Percentiles rank a stretch among this genome's conserved stretches.
These are phyloP conservation scores for Trametes pubescens DNA, from an alignment of 1,284 basidiomycete species.

Conservation along the genomic window DNA sequence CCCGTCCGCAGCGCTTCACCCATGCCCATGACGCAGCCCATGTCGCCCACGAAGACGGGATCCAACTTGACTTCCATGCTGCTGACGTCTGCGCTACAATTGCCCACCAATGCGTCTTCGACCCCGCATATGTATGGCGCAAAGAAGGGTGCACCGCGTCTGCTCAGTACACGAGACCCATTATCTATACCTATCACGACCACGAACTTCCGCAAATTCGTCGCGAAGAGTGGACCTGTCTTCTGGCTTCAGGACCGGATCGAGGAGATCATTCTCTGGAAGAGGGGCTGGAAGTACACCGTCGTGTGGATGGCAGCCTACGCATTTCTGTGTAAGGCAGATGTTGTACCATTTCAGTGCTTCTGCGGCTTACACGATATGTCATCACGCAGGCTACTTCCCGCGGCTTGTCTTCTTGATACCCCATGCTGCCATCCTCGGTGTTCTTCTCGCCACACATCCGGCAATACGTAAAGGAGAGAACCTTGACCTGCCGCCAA, in stretches of 20 bases:
- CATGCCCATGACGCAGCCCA: constrained; percentile 29
- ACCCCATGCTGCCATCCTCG: constrained; percentile 63
- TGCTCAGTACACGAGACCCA: constrained; percentile 63
- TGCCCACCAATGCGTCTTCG: constrained; percentile 41
- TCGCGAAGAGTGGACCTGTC: constrained; percentile 68
- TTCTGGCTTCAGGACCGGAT: constrained; percentile 83
- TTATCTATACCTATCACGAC: constrained; percentile 77
- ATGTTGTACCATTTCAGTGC: neutral
- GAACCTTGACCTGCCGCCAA: constrained; percentile 23
- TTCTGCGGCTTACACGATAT: neutral
- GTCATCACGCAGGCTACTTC: constrained; percentile 61
- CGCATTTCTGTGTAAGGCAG: constrained; percentile 70
- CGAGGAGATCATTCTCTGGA: constrained; percentile 80
- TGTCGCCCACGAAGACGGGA: constrained; percentile 32
- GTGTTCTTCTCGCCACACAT: constrained; percentile 65
- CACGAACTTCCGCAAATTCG: constrained; percentile 76
- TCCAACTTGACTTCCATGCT: constrained; percentile 45
- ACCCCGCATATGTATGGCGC: constrained; percentile 32
- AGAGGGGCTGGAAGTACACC: constrained; percentile 71
- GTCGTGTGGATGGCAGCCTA: constrained; percentile 72
- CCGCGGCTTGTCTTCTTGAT: constrained; percentile 71
- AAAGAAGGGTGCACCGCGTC: constrained; percentile 40
- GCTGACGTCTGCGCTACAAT: constrained; percentile 44
- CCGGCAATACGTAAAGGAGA: constrained; percentile 44
- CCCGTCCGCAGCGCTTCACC: constrained; percentile 33